Percentiles rank a stretch among this genome's conserved stretches.
Conservation (phyloP, 441 rosid genomes). For the Gossypium davidsonii region DNA sequence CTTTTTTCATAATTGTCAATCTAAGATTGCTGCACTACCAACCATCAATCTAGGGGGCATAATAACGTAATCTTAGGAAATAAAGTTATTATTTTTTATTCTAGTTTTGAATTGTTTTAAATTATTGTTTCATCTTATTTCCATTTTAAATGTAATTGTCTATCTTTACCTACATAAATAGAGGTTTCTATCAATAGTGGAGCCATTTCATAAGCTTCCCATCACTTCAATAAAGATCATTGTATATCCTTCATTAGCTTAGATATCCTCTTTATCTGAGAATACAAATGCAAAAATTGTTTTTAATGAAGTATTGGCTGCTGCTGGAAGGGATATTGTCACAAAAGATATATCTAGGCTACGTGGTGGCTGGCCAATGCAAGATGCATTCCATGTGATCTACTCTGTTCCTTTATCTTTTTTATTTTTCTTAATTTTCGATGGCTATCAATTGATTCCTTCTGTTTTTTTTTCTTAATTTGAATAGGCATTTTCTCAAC, state of each 20-base stretch:
- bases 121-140: too few species aligned
- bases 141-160: too few species aligned
- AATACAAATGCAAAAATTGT: constrained; percentile 71
- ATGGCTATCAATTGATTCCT: neutral
- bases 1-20: too few species aligned
- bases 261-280: constrained; percentile 87
- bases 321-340: constrained; percentile 84
- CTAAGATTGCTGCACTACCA: too few species aligned
- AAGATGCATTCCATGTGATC: constrained; percentile 81
- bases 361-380: constrained; percentile 99
- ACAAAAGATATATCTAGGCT: constrained; percentile 95
- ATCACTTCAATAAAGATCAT: constrained; percentile 1
- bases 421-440: neutral
- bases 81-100: too few species aligned
- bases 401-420: neutral
- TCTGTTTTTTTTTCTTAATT: constrained; percentile 5
- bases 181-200: too few species aligned
- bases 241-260: constrained; percentile 39
- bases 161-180: too few species aligned
- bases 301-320: constrained; percentile 75
- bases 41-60: too few species aligned
- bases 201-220: too few species aligned
- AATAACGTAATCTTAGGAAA: too few species aligned
- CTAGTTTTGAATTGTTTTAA: too few species aligned
- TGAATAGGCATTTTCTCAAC: constrained; percentile 80